Base-by-base conservation (phyloP, 2,329 filamentous ascomycete genomes). In the Exophiala lecanii-corni region DNA sequence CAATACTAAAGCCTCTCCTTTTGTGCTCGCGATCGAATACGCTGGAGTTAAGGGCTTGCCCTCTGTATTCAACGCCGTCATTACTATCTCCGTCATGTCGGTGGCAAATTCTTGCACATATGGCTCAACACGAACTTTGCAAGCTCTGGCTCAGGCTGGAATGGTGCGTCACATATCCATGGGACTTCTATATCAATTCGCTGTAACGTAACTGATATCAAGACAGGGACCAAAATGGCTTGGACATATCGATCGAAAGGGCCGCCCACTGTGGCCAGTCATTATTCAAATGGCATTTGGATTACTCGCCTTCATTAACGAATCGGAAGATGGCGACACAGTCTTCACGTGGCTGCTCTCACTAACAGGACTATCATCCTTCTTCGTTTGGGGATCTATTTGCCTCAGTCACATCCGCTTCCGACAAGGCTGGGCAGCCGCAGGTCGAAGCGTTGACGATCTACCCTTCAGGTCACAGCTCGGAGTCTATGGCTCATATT, bases 21-120 rank as follows among this genome's bases (percentile, higher is more conserved):
- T 96, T 62, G 89, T 96, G 56, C 92, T 96, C 57, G 87, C 89
- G 50, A 94, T 95, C 57, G 73, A 84, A 54, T 84, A 88, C 50
- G 88, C 89, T 1, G 84, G 86, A 5, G 94, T 96, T 57, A 70
- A 78, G 33, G 82, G 84, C 3, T 75, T 96, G 2, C 87, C 88
- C 2, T 89, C 85, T 0, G 76, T 96, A 40, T 94, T 96, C 84
- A 96, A 97, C 65, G 81, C 80, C 13, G 88, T 84, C 87, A 3
- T 94, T 87, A 6, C 91, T 60, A 80, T 94, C 49, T 84, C 89
- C 16, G 89, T 95, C 25, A 70, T 96, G 20, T 94, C 87, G 1
- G 89, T 96, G 47, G 89, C 89, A 43, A 96, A 95, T 65, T 91
- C 86, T 5, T 82, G 88, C 51, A 84, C 96, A 42, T 97, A 94